Evolutionary conservation across 2,329 filamentous ascomycete species (phyloP), one percentile per base, ranked within the genome.

Genomic region (Herpotrichia juniperi): DNA sequence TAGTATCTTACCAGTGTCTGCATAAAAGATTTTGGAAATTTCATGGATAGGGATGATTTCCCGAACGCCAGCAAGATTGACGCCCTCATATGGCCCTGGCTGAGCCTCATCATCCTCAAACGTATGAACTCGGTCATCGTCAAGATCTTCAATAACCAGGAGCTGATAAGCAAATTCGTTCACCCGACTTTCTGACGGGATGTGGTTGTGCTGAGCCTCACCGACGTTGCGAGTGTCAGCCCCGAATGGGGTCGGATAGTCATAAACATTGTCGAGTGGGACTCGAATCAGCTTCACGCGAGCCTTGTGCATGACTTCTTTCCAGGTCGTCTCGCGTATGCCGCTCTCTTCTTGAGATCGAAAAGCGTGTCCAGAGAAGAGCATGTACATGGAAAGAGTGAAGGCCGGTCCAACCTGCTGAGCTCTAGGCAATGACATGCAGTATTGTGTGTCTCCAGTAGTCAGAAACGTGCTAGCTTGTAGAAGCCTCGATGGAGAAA

Each of bases 251-350:
- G 58, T 55, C 9, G 68, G 73, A 53, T 67, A 78, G 68, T 80
- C 74, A 55, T 84, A 82, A 0, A 82, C 71, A 32, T 80, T 68
- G 35, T 82, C 78, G 26, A 88, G 74, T 0, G 87, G 89, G 0
- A 90, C 83, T 42, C 93, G 83, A 62, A 89, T 83, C 10, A 99
- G 79, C 51, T 92, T 91, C 11, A 97, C 86, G 32, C 87, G 85
- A 16, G 92, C 90, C 72, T 97, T 99, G 77, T 97, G 93, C 54
- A 97, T 87, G 34, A 96, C 92, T 71, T 99, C 93, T 69, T 97
- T 94, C 94, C 94, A 97, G 0, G 93, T 89, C 0, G 91, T 79
- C 76, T 87, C 74, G 76, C 89, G 69, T 59, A 87, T 62, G 63
- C 83, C 75, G 70, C 85, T 74, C 74, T 85, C 74, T 61, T 83